These are phyloP conservation scores for Salix koriyanagi DNA, from an alignment of 345 rosid genomes.

Conservation along the genomic window DNA sequence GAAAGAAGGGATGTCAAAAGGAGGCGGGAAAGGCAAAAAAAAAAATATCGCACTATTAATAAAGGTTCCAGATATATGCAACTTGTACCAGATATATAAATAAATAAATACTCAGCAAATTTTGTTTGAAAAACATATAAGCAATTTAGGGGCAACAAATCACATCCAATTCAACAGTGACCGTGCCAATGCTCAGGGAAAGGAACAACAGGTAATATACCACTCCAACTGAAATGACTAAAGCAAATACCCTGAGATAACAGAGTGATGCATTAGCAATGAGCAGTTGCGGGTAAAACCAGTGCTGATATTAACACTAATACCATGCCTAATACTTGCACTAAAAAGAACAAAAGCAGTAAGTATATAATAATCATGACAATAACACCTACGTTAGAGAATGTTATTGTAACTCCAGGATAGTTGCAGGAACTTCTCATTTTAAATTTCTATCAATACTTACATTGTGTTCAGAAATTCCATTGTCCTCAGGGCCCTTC, in stretches of 20 bases:
- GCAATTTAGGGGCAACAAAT: too few relatives aligned
- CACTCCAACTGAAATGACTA: background rate
- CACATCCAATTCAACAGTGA: too few relatives aligned
- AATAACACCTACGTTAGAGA: too few relatives aligned
- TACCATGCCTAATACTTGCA: too few relatives aligned
- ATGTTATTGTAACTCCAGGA: background rate
- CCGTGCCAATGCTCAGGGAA: background rate
- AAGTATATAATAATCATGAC: too few relatives aligned
- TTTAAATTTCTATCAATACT: conserved; percentile 22
- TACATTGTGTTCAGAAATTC: conserved; percentile 38
- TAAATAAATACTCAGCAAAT: background rate
- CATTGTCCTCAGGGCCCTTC: conserved; percentile 49
- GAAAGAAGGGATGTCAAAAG: too few relatives aligned
- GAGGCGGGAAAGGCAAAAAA: background rate
- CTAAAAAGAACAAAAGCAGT: too few relatives aligned
- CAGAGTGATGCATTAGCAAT: too few relatives aligned
- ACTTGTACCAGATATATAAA: too few relatives aligned
- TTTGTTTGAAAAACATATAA: too few relatives aligned
- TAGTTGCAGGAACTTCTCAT: background rate
- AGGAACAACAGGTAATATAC: background rate
- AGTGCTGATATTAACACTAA: too few relatives aligned
- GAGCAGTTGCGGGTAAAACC: too few relatives aligned
- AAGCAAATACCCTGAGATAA: background rate
- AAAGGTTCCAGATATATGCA: background rate
- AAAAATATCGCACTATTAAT: background rate